Evolutionary conservation across 495 filamentous ascomycete species (phyloP), one percentile per base, ranked within the genome.

Genomic region (Aspergillus conjunctus): DNA sequence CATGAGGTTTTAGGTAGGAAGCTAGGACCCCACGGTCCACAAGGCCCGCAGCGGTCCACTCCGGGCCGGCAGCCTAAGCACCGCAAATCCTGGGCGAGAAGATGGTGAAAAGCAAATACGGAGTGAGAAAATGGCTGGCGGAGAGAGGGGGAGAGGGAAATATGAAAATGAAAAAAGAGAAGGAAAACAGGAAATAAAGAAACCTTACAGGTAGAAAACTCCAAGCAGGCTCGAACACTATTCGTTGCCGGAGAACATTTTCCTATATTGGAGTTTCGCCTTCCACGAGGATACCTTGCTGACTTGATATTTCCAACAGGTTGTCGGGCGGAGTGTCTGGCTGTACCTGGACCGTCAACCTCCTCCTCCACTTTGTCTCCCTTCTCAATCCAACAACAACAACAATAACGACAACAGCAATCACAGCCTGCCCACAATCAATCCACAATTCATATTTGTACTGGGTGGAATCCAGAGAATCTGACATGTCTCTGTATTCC

Each of bases 1-100:
- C 60, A 64, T 61, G 60, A 64, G 65, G 57, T 56, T 41, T 57
- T n/a, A n/a, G n/a, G n/a, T 9, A 51, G 52, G 59, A 54, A 65
- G 62, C 62, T 68, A 58, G 57, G 62, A 63, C 68, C 67, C 62
- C 64, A 69, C 54, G 66, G 59, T 63, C 62, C 66, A 68, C 66
- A 58, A 64, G 60, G 58, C 62, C 65, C 65, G 64, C 65, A 34
- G 65, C 63, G 65, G 62, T 66, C 65, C 68, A 70, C 62, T 64
- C 63, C 68, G 68, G 68, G 22, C 68, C 68, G 68, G 60, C 63
- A 67, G 51, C 55, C 68, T 68, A 67, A 66, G 64, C 63, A 63
- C 62, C 62, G 64, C 59, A 62, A 66, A 68, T 63, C 65, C 30
- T 50, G 41, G 48, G 44, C 9, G 41, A 37, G 58, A 45, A 46